Percentiles rank a stretch among this genome's conserved stretches.
Conservation (phyloP, 805 yeast genomes). For the Wickerhamiella nectarea region DNA sequence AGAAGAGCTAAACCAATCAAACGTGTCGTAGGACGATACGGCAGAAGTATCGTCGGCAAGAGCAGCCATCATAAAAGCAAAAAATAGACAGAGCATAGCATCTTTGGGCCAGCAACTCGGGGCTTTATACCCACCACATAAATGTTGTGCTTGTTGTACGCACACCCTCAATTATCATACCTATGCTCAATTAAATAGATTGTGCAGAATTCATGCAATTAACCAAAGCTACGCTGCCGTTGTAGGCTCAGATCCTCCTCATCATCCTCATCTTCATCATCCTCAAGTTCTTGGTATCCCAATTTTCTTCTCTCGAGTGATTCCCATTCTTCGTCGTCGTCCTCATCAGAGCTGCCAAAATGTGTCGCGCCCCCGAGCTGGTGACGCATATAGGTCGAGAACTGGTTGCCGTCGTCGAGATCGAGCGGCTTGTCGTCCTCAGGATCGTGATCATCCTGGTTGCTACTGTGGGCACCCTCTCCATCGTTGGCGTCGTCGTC, state of each 20-base stretch:
- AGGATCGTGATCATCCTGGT: constrained; percentile 26
- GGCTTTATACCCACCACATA: too few relatives aligned
- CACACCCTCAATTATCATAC: too few relatives aligned
- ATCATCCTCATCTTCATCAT: constrained; percentile 24
- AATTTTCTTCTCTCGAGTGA: constrained; percentile 6
- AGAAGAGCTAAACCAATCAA: constrained; percentile 3
- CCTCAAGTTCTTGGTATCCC: constrained; percentile 9
- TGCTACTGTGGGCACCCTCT: too few relatives aligned
- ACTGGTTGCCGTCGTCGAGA: constrained; percentile 29
- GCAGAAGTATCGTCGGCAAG: neutral
- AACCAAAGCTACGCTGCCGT: constrained; percentile 3
- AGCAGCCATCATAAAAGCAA: neutral
- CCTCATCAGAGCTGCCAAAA: constrained; percentile 42
- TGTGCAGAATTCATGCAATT: too few relatives aligned
- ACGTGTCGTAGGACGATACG: neutral
- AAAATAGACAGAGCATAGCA: too few relatives aligned
- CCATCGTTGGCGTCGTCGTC: constrained; percentile 18
- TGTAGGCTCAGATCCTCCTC: constrained; percentile 17
- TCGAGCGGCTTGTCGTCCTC: constrained; percentile 21
- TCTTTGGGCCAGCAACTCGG: too few relatives aligned
- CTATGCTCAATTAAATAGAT: too few relatives aligned
- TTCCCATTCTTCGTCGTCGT: constrained; percentile 30
- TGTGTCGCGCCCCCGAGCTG: constrained; percentile 43
- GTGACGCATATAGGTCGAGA: constrained; percentile 63
- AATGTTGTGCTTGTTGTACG: too few relatives aligned